A percentile compares a stretch with the other conserved stretches of the same genome.
Conservation (phyloP, 2,329 filamentous ascomycete genomes). For the Exophiala phaeomuriformis region DNA sequence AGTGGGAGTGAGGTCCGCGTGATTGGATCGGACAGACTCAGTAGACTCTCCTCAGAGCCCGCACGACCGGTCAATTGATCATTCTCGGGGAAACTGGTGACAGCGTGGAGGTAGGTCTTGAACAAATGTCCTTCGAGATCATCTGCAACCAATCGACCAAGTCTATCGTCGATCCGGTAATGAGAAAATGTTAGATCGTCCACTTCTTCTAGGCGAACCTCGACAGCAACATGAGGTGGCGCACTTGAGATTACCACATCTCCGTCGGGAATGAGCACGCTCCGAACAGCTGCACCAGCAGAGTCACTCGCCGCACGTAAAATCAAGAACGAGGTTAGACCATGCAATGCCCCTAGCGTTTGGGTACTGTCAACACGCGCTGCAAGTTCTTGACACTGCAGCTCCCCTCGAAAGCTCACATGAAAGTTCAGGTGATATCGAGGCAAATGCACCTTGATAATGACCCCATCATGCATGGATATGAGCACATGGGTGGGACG, state of each 20-base stretch:
- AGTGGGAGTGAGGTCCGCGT: constrained; percentile 6
- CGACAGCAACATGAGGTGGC: constrained; percentile 20
- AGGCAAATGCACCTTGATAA: constrained; percentile 38
- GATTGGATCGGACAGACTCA: constrained; percentile 24
- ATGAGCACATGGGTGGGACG: constrained; percentile 33
- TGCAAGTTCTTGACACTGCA: constrained; percentile 19
- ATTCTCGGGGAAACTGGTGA: constrained; percentile 32
- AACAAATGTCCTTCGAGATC: constrained; percentile 24
- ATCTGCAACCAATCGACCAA: constrained; percentile 23
- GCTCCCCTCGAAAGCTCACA: constrained; percentile 24
- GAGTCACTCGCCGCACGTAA: constrained; percentile 30
- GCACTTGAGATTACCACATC: constrained; percentile 6
- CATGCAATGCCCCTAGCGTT: constrained; percentile 43
- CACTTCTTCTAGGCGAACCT: constrained; percentile 11
- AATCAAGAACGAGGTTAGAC: constrained; percentile 46
- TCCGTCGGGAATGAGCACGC: constrained; percentile 29
- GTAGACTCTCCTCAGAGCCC: constrained; percentile 31
- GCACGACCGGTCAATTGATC: constrained; percentile 33
- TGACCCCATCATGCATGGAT: constrained; percentile 19
- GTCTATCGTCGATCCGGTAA: constrained; percentile 26
- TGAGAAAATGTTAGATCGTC: constrained; percentile 19
- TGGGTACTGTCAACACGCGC: constrained; percentile 41
- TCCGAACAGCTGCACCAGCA: constrained; percentile 5
- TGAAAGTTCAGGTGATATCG: constrained; percentile 45
- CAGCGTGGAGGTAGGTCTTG: constrained; percentile 34